Conservation (phyloP, 129 eudicot genomes). For the Tagetes erecta region DNA sequence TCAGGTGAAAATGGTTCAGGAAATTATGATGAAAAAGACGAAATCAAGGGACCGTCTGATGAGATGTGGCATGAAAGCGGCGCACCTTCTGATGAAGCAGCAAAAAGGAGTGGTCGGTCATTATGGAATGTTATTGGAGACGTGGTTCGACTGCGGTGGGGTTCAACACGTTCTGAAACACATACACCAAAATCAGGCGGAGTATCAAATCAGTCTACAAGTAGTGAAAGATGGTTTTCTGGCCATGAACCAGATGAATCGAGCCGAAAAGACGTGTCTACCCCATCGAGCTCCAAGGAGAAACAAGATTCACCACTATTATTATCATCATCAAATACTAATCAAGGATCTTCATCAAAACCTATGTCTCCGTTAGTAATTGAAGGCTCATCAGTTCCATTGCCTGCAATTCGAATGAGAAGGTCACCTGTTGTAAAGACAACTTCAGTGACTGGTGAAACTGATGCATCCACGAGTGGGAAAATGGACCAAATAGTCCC, state of each 20-base stretch:
- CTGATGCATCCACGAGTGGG: constrained; percentile 44
- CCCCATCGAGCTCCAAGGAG: constrained; percentile 34
- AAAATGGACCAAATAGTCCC: constrained; percentile 21
- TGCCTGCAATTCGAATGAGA: constrained; percentile 56
- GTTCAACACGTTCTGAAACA: constrained; percentile 50
- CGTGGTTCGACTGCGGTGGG: constrained; percentile 62
- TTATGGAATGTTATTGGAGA: constrained; percentile 76
- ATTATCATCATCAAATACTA: constrained; percentile 35
- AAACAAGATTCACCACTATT: constrained; percentile 38
- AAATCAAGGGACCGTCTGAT: constrained; percentile 62
- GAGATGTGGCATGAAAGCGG: constrained; percentile 71
- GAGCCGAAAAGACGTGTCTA: constrained; percentile 24
- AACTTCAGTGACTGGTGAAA: constrained; percentile 36
- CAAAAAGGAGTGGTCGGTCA: constrained; percentile 62
- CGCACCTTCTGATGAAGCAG: constrained; percentile 29
- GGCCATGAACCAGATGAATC: constrained; percentile 73
- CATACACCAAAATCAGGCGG: constrained; percentile 54
- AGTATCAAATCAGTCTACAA: constrained; percentile 63
- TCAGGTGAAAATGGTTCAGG: constrained; percentile 34
- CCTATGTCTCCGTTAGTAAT: constrained; percentile 32
- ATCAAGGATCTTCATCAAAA: constrained; percentile 38
- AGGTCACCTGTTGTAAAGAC: constrained; percentile 51
- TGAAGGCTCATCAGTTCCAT: constrained; percentile 31
- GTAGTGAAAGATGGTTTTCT: constrained; percentile 86
- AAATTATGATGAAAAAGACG: constrained; percentile 40